phyloP scores from a whole-genome alignment of 257 asterid genomes.

The Penstemon barbatus region DNA sequence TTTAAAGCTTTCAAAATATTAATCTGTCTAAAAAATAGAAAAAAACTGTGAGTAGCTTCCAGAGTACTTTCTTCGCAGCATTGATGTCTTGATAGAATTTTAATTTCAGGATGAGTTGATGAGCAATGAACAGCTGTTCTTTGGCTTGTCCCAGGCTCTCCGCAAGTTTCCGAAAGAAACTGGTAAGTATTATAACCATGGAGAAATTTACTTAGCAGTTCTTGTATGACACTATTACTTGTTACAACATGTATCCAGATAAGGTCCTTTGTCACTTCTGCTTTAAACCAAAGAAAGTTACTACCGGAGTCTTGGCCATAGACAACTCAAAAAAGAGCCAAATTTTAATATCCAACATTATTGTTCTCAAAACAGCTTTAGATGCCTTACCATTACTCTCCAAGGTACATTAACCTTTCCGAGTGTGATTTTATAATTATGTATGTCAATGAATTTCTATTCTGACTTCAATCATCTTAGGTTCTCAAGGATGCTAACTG shows the following conservation, averaged over 20 bases:
- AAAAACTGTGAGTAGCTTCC: slow-evolving; percentile 3
- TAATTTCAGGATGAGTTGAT: slow-evolving; percentile 84
- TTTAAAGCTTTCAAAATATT: slow-evolving; percentile 10
- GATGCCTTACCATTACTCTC: slow-evolving; percentile 93
- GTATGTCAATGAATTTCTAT: slow-evolving; percentile 28
- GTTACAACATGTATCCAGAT: slow-evolving; percentile 51
- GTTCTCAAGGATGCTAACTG: slow-evolving; percentile 94
- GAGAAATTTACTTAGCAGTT: slow-evolving; percentile 20
- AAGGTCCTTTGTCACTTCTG: slow-evolving; percentile 98
- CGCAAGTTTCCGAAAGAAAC: slow-evolving; percentile 96
- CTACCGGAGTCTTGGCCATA: slow-evolving; percentile 62
- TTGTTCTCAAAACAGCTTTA: slow-evolving; percentile 90
- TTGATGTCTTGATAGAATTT: slow-evolving; percentile 16
- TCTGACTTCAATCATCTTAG: slow-evolving; percentile 38
- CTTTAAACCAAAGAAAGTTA: slow-evolving; percentile 89
- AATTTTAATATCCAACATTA: slow-evolving; percentile 78
- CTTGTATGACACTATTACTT: slow-evolving; percentile 21
- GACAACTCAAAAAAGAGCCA: slow-evolving; percentile 83
- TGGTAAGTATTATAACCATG: slow-evolving; percentile 45
- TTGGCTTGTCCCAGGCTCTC: slow-evolving; percentile 97
- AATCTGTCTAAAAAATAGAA: slow-evolving; percentile 14
- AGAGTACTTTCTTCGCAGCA: slow-evolving; percentile 19
- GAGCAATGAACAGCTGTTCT: slow-evolving; percentile 93
- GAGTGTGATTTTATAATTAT: slow-evolving; percentile 7
- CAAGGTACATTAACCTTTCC: slow-evolving; percentile 52